Percentiles rank a stretch among this genome's conserved stretches.
Evolutionary conservation across 495 filamentous ascomycete genomes (phyloP).

Genomic region (Trypethelium eluteriae): DNA sequence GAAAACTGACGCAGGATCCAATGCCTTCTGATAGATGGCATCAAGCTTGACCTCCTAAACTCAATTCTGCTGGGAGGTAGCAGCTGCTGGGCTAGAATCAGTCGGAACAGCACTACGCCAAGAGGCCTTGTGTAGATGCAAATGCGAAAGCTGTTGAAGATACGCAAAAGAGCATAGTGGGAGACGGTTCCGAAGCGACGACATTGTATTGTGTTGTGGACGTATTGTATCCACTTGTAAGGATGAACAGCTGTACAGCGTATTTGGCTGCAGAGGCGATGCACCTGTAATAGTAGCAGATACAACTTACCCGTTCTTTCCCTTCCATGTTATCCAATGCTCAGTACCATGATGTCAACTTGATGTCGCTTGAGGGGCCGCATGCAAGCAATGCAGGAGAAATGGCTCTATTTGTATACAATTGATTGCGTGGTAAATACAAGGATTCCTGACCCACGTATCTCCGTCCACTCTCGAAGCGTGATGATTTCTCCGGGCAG

Average conservation of each 20-base stretch:
- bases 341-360: not conserved
- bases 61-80: too few relatives aligned
- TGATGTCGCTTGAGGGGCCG: not conserved
- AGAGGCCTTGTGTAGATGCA: too few relatives aligned
- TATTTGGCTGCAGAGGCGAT: not conserved
- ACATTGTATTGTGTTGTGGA: too few relatives aligned
- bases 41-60: not conserved
- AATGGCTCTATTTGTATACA: conserved; percentile 9
- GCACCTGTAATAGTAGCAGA: not conserved
- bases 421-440: not conserved
- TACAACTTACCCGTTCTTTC: not conserved
- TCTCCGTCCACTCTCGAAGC: conserved; percentile 1
- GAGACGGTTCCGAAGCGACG: too few relatives aligned
- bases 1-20: not conserved
- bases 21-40: not conserved
- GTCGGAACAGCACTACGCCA: too few relatives aligned
- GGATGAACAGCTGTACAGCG: too few relatives aligned
- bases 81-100: too few relatives aligned
- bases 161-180: too few relatives aligned
- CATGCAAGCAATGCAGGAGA: not conserved
- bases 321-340: not conserved
- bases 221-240: too few relatives aligned
- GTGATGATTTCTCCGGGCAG: not conserved
- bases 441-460: not conserved
- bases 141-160: too few relatives aligned